A percentile compares a stretch with the other conserved stretches of the same genome.
Conservation (phyloP, 352 stramenopile genomes). For the Pythium diclinum region DNA sequence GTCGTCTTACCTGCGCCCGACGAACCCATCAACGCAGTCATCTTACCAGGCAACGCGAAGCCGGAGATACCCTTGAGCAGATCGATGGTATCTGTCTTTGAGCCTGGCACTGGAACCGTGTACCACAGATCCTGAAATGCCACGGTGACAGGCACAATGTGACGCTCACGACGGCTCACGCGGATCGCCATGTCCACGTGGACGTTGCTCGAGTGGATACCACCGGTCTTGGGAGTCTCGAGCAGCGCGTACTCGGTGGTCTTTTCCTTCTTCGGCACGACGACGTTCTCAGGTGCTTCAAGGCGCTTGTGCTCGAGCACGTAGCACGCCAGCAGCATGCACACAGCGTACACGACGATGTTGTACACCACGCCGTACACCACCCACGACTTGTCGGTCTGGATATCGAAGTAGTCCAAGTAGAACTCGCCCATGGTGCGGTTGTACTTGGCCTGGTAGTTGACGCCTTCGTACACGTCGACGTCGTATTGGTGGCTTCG, state of each 20-base stretch:
- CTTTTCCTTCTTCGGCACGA: background rate
- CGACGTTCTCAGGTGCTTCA: background rate
- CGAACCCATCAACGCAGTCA: slow-evolving; percentile 49
- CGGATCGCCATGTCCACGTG: background rate
- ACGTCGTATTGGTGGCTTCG: too few relatives aligned
- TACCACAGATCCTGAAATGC: slow-evolving; percentile 39
- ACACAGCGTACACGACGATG: too few relatives aligned
- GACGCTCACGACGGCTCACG: slow-evolving; percentile 1
- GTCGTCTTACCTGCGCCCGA: slow-evolving; percentile 85
- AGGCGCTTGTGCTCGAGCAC: too few relatives aligned
- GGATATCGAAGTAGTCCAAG: too few relatives aligned
- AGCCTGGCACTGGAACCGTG: slow-evolving; percentile 21
- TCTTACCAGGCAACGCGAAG: slow-evolving; percentile 35
- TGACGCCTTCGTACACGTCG: too few relatives aligned
- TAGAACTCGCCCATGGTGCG: too few relatives aligned
- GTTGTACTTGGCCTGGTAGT: too few relatives aligned
- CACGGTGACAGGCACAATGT: slow-evolving; percentile 30
- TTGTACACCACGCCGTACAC: too few relatives aligned
- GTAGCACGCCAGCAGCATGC: too few relatives aligned
- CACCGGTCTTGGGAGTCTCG: slow-evolving; percentile 14
- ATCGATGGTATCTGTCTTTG: slow-evolving; percentile 24
- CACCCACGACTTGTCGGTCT: too few relatives aligned
- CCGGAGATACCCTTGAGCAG: slow-evolving; percentile 42
- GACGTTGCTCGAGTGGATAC: background rate
- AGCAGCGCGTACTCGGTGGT: slow-evolving; percentile 10